phyloP scores from a whole-genome alignment of 2,329 filamentous ascomycete species.

The Pezicula radicicola region DNA sequence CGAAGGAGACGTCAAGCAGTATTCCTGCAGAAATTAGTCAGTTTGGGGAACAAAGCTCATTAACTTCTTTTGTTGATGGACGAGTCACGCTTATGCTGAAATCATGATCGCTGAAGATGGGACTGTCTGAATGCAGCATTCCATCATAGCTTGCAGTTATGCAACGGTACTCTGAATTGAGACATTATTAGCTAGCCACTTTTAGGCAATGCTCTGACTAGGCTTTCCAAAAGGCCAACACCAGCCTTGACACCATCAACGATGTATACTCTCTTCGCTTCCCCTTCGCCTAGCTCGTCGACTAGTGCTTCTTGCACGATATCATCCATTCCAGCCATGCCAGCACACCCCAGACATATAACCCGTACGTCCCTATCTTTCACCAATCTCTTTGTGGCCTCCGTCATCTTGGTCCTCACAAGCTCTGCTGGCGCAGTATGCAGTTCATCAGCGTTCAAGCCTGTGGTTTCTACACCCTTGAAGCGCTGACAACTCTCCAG shows the following conservation, averaged over 20 bases:
- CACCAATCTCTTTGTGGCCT: slow-evolving; percentile 67
- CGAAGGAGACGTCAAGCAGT: too few relatives aligned
- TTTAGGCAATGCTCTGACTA: slow-evolving; percentile 17
- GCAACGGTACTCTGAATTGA: background rate
- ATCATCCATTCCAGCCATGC: slow-evolving; percentile 82
- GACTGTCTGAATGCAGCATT: too few relatives aligned
- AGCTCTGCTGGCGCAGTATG: slow-evolving; percentile 65
- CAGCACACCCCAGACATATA: slow-evolving; percentile 84
- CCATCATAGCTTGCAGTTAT: background rate
- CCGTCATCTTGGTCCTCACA: slow-evolving; percentile 62
- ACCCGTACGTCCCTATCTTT: slow-evolving; percentile 54
- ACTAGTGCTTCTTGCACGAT: slow-evolving; percentile 69
- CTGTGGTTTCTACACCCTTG: slow-evolving; percentile 78
- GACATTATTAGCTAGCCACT: background rate
- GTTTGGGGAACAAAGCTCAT: background rate
- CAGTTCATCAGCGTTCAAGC: slow-evolving; percentile 75
- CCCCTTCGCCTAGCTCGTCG: slow-evolving; percentile 58
- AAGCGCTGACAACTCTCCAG: slow-evolving; percentile 44
- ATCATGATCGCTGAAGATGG: too few relatives aligned
- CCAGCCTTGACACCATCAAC: slow-evolving; percentile 79
- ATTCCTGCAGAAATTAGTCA: too few relatives aligned
- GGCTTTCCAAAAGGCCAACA: slow-evolving; percentile 34
- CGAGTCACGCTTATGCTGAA: background rate
- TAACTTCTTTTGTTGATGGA: background rate
- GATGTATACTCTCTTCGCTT: slow-evolving; percentile 60